These are phyloP conservation scores for Cornus kousa DNA, from an alignment of 148 eudicot species.

Conservation along the genomic window DNA sequence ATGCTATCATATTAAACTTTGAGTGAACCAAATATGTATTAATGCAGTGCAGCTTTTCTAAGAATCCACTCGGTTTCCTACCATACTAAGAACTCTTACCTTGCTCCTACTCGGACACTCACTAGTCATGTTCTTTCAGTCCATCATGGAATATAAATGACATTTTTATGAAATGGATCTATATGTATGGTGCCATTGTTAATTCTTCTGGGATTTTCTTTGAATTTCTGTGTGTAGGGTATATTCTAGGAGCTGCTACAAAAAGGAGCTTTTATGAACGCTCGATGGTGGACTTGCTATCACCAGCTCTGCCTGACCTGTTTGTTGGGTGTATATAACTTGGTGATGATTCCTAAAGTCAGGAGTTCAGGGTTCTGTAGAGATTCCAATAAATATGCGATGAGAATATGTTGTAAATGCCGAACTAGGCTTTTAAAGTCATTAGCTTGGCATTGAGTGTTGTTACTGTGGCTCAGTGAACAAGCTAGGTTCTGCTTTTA, in stretches of 20 bases:
- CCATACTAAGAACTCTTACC: not conserved
- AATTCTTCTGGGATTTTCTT: not conserved
- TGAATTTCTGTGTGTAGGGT: not conserved
- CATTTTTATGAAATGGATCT: not conserved
- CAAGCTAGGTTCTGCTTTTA: not conserved
- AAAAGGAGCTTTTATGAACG: not conserved
- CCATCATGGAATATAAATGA: not conserved
- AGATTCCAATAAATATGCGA: not conserved
- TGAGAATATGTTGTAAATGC: not conserved
- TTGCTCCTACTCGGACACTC: not conserved
- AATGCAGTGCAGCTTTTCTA: not conserved
- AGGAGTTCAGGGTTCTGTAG: not conserved
- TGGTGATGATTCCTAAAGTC: not conserved
- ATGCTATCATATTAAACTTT: not conserved
- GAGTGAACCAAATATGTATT: not conserved
- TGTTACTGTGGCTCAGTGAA: not conserved
- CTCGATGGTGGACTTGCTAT: not conserved
- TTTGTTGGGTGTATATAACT: not conserved
- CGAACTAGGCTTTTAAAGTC: not conserved
- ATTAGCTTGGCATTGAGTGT: not conserved
- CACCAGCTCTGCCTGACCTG: not conserved
- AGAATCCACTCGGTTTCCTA: not conserved
- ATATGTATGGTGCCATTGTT: not conserved
- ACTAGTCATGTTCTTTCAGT: not conserved
- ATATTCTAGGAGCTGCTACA: not conserved